Evolutionary conservation across 2,329 filamentous ascomycete genomes (phyloP), one percentile per base, ranked within the genome.

Genomic region (Exophiala sideris): DNA sequence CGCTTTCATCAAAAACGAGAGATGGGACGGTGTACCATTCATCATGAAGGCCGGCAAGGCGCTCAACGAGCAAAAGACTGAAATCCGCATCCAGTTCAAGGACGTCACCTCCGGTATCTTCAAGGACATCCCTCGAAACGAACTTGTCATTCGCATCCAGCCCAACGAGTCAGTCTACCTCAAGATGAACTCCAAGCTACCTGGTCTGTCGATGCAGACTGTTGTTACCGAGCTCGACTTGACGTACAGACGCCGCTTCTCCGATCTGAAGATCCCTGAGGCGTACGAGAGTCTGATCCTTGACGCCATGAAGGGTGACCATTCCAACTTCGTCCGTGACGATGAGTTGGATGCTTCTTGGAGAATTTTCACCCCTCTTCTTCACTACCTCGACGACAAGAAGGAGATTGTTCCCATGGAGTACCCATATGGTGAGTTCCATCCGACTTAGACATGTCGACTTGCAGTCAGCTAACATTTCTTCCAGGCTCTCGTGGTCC

Each of bases 111-210:
- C 91, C 45, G 94, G 95, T 64, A 99, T 99, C 75, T 99, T 99
- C 80, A 97, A 97, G 83, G 92, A 99, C 72, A 99, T 99, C 69
- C 95, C 94, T 56, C 88, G 95, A 65, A 99, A 99, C 79, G 94
- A 99, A 78, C 87, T 99, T 63, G 94, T 99, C 67, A 96, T 99
- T 79, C 91, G 94, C 64, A 95, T 99, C 62, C 94, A 99, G 79
- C 94, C 94, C 66, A 99, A 99, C 78, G 94, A 99, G 82, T 95
- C 89, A 71, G 91, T 99, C 64, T 99, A 99, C 79, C 95, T 97
- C 75, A 99, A 99, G 85, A 99, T 99, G 94, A 99, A 99, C 86
- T 97, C 92, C 29, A 99, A 99, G 82, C 81, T 99, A 56, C 95
- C 94, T 16, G 94, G 94, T 67, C 80, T 99, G 67, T 97, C 91